These are phyloP conservation scores for Fusarium secorum DNA, from an alignment of 2,329 filamentous ascomycete species.

Conservation along the genomic window DNA sequence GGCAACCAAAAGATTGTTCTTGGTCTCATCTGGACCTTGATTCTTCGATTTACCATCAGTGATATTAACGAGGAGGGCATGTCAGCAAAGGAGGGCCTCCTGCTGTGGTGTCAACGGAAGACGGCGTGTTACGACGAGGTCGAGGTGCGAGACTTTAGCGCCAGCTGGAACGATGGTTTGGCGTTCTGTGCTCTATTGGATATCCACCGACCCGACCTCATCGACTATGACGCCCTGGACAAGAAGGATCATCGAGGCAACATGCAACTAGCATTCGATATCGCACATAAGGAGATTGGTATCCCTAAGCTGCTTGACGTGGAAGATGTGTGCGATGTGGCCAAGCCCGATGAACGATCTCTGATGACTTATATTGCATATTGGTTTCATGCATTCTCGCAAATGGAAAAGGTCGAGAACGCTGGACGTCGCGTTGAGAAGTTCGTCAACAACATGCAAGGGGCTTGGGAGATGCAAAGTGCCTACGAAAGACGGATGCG, in stretches of 20 bases:
- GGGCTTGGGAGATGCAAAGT: conserved; percentile 99
- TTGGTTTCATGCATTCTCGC: conserved; percentile 99
- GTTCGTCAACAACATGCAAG: conserved; percentile 98
- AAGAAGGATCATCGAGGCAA: conserved; percentile 94
- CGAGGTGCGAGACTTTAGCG: conserved; percentile 92
- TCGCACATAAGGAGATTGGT: conserved; percentile 94
- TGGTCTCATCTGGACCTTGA: conserved; percentile 97
- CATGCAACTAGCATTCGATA: conserved; percentile 98
- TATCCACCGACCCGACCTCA: conserved; percentile 95
- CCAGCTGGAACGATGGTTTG: conserved; percentile 96
- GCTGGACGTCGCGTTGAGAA: conserved; percentile 96
- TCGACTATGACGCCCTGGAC: conserved; percentile 94
- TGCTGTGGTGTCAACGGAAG: conserved; percentile 98
- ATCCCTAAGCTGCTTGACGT: conserved; percentile 96
- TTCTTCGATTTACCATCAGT: conserved; percentile 96
- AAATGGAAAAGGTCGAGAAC: conserved; percentile 98
- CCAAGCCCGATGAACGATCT: conserved; percentile 93
- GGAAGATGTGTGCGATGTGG: conserved; percentile 96
- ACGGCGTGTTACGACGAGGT: conserved; percentile 98
- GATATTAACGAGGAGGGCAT: conserved; percentile 98
- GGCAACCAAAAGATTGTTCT: conserved; percentile 98
- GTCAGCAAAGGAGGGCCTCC: conserved; percentile 93
- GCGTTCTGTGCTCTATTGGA: conserved; percentile 96
- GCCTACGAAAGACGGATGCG: conserved; percentile 92
- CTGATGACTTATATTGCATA: conserved; percentile 99